Evolutionary conservation across 2,329 filamentous ascomycete genomes (phyloP).

Genomic region (Lachnellula occidentalis): DNA sequence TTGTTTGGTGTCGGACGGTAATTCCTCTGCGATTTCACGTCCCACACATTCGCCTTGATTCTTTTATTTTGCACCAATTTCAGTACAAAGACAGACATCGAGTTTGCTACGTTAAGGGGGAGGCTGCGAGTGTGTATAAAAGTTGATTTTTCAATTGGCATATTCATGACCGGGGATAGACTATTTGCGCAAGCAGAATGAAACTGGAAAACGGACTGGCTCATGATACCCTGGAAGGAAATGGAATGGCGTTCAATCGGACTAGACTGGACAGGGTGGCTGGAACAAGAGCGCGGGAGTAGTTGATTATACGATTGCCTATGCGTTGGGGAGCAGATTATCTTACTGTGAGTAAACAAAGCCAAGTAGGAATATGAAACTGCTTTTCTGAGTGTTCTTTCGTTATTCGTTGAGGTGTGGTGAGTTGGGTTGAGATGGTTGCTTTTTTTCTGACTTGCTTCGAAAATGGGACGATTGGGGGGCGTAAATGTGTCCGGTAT

Average conservation of each 20-base stretch:
- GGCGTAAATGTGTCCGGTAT: too few species aligned
- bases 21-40: background rate
- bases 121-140: too few species aligned
- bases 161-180: background rate
- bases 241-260: background rate
- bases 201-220: background rate
- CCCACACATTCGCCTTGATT: background rate
- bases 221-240: background rate
- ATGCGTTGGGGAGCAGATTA: background rate
- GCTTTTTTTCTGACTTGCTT: too few species aligned
- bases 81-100: too few species aligned
- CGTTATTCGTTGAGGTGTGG: too few species aligned
- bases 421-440: too few species aligned
- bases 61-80: background rate
- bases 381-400: too few species aligned
- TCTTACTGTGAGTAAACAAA: background rate
- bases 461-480: too few species aligned
- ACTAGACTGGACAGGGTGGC: background rate
- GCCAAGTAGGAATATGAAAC: too few species aligned
- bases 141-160: too few species aligned
- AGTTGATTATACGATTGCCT: too few species aligned
- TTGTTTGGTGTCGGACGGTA: slow-evolving; percentile 24
- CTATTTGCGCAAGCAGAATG: background rate
- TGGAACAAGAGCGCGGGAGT: background rate
- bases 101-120: too few species aligned